Conservation (phyloP, 768 basidiomycete genomes). For the Collybia mongolica region DNA sequence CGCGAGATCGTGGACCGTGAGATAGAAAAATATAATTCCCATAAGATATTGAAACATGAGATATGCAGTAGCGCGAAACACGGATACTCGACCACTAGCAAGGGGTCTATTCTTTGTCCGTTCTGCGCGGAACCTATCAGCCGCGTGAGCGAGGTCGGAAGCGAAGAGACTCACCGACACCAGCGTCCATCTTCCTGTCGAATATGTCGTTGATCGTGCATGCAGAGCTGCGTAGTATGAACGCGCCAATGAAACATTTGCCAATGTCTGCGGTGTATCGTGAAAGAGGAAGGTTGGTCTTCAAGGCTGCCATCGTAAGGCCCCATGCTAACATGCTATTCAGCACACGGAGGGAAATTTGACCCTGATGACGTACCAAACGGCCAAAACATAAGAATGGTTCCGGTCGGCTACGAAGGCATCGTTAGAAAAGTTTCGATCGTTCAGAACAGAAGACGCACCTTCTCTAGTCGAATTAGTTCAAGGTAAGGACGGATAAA, state of each 20-base stretch:
- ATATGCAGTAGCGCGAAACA: slow-evolving; percentile 37
- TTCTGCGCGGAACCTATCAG: slow-evolving; percentile 27
- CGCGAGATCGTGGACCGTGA: slow-evolving; percentile 13
- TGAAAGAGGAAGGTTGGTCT: slow-evolving; percentile 26
- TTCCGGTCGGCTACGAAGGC: slow-evolving; percentile 42
- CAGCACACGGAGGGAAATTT: neutral
- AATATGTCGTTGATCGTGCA: slow-evolving; percentile 59
- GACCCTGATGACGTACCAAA: slow-evolving; percentile 32
- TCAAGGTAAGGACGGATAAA: slow-evolving; percentile 42
- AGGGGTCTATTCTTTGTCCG: slow-evolving; percentile 48
- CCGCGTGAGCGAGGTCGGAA: no score
- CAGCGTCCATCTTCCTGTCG: slow-evolving; percentile 50
- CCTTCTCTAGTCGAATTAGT: slow-evolving; percentile 51
- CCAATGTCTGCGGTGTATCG: slow-evolving; percentile 28
- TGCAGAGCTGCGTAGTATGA: slow-evolving; percentile 45
- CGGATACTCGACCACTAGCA: slow-evolving; percentile 46
- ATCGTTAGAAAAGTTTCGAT: neutral
- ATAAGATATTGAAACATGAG: slow-evolving; percentile 38
- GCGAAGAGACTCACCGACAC: slow-evolving; percentile 39
- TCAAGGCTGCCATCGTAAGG: slow-evolving; percentile 48
- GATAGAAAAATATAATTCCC: slow-evolving; percentile 37
- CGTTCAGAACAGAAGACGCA: slow-evolving; percentile 9
- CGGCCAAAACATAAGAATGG: slow-evolving; percentile 53
- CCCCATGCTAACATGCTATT: slow-evolving; percentile 38
- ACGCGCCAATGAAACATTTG: slow-evolving; percentile 36